Percentiles rank a stretch among this genome's conserved stretches.
phyloP scores from a whole-genome alignment of 305 asterid genomes.

The Solanum hybrid region DNA sequence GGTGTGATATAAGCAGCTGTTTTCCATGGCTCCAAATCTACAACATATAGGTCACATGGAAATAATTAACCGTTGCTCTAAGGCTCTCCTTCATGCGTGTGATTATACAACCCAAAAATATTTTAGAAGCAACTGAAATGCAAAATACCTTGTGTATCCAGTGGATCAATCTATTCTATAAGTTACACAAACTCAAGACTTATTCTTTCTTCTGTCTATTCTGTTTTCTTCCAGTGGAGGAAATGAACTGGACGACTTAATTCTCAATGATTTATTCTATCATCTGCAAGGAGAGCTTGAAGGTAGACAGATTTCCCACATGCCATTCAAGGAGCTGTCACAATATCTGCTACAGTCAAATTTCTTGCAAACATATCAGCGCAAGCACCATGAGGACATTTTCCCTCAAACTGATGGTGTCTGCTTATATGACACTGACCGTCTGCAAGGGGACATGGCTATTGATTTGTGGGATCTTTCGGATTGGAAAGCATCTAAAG shows the following conservation, averaged over 20 bases:
- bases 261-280: conserved; percentile 75
- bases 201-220: neutral
- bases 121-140: neutral
- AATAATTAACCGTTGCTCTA: neutral
- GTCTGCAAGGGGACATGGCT: conserved; percentile 64
- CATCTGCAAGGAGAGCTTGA: conserved; percentile 92
- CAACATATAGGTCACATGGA: neutral
- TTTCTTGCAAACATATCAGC: conserved; percentile 52
- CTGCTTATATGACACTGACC: conserved; percentile 46
- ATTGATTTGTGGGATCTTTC: conserved; percentile 69
- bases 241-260: conserved; percentile 54
- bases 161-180: neutral
- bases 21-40: neutral
- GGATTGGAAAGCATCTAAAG: conserved; percentile 62
- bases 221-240: conserved; percentile 51
- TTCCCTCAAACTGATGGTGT: conserved; percentile 27
- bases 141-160: neutral
- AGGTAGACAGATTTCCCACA: conserved; percentile 73
- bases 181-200: neutral
- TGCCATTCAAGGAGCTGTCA: conserved; percentile 68
- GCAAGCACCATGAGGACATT: conserved; percentile 35
- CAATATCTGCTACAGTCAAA: conserved; percentile 58
- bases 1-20: neutral
- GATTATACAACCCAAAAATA: neutral
- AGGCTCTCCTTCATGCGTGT: neutral